phyloP scores from a whole-genome alignment of 2,329 filamentous ascomycete species.

The Cordyceps fumosorosea region DNA sequence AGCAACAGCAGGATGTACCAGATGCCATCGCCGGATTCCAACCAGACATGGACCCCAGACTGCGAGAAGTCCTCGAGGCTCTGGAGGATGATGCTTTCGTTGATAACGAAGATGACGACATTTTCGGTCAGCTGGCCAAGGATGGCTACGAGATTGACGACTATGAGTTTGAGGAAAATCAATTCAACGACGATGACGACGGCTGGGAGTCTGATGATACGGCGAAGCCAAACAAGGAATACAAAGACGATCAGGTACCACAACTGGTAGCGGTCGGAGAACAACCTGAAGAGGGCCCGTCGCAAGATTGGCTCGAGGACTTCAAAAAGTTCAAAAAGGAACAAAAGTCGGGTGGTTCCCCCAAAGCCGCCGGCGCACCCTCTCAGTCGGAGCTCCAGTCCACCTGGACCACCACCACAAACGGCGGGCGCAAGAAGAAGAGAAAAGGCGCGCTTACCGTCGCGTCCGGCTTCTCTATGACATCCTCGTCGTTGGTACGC shows the following conservation, averaged over 20 bases:
- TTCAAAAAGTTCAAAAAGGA: slow-evolving; percentile 94
- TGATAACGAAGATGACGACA: slow-evolving; percentile 73
- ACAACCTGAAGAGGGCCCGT: slow-evolving; percentile 53
- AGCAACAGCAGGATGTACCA: slow-evolving; percentile 87
- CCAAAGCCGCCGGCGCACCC: slow-evolving; percentile 33
- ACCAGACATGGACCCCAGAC: slow-evolving; percentile 91
- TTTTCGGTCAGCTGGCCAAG: slow-evolving; percentile 69
- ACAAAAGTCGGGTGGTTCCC: slow-evolving; percentile 40
- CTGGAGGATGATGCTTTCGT: slow-evolving; percentile 95
- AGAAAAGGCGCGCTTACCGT: slow-evolving; percentile 89
- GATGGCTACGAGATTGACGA: slow-evolving; percentile 69
- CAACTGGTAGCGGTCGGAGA: slow-evolving; percentile 41
- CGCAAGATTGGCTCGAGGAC: slow-evolving; percentile 83
- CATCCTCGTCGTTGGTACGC: slow-evolving; percentile 75
- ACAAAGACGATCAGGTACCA: slow-evolving; percentile 41
- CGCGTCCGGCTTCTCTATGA: slow-evolving; percentile 85
- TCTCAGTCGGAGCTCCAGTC: slow-evolving; percentile 60
- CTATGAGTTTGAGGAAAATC: slow-evolving; percentile 68
- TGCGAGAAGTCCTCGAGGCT: slow-evolving; percentile 87
- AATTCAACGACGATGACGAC: slow-evolving; percentile 59
- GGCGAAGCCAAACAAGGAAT: slow-evolving; percentile 63
- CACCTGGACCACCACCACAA: slow-evolving; percentile 67
- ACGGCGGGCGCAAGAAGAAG: slow-evolving; percentile 82
- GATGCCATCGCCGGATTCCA: slow-evolving; percentile 91
- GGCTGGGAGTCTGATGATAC: slow-evolving; percentile 96